Percentiles rank a stretch among this genome's conserved stretches.
Evolutionary conservation across 441 rosid genomes (phyloP).

Genomic region (Arabidopsis lyrata): DNA sequence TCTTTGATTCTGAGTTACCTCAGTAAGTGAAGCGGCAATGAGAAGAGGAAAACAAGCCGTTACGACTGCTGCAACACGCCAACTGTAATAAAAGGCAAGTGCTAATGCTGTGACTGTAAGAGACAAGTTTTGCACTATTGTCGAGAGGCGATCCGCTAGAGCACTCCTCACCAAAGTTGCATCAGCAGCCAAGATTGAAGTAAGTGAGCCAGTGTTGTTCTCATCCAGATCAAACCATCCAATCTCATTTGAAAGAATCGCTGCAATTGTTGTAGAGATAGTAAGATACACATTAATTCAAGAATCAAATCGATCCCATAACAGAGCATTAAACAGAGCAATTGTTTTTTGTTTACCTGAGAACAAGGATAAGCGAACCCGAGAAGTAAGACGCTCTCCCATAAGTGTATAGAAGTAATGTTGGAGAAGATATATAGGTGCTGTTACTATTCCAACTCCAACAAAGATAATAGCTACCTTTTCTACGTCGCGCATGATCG

Average conservation of each 20-base stretch:
- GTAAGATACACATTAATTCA: not conserved
- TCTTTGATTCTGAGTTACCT: conserved; percentile 52
- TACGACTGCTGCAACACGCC: conserved; percentile 83
- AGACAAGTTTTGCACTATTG: conserved; percentile 76
- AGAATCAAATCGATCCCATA: not conserved
- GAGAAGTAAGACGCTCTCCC: conserved; percentile 84
- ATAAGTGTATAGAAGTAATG: conserved; percentile 81
- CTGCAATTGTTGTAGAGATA: conserved; percentile 50
- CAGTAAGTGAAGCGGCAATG: conserved; percentile 75
- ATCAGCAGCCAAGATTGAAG: conserved; percentile 79
- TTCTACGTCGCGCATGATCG: conserved; percentile 58
- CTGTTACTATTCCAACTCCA: conserved; percentile 55
- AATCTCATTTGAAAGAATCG: conserved; percentile 75
- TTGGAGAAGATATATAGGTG: conserved; percentile 77
- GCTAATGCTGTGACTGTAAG: conserved; percentile 79
- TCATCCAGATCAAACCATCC: conserved; percentile 88
- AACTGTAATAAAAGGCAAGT: conserved; percentile 70
- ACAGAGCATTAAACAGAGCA: not conserved
- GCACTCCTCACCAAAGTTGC: conserved; percentile 81
- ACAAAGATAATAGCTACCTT: conserved; percentile 56
- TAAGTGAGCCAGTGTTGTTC: conserved; percentile 70
- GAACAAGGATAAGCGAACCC: conserved; percentile 76
- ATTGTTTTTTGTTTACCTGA: conserved; percentile 54
- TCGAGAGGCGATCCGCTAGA: conserved; percentile 82
- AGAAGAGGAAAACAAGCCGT: conserved; percentile 82